A percentile compares a stretch with the other conserved stretches of the same genome.
Conservation (phyloP, 768 basidiomycete genomes). For the Suillus plorans region DNA sequence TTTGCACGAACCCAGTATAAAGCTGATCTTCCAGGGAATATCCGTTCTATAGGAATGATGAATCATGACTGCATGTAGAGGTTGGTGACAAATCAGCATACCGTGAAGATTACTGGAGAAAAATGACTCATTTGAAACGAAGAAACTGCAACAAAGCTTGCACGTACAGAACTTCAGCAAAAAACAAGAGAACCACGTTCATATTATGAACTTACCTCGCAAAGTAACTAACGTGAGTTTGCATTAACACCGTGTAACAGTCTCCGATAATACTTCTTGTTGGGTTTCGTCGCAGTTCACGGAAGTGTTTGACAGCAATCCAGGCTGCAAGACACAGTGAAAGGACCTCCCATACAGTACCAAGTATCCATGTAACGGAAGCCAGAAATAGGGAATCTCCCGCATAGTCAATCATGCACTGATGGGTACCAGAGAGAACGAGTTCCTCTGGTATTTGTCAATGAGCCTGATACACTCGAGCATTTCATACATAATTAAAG, state of each 20-base stretch:
- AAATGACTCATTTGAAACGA: background rate
- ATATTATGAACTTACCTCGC: background rate
- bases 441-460: background rate
- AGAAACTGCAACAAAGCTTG: background rate
- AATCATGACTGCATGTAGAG: background rate
- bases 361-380: background rate
- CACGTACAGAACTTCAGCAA: background rate
- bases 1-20: background rate
- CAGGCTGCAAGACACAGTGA: background rate
- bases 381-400: background rate
- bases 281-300: background rate
- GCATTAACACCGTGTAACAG: background rate
- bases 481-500: background rate
- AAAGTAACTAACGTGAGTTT: background rate
- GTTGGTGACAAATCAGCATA: background rate
- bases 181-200: background rate
- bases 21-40: background rate
- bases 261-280: background rate
- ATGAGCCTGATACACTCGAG: background rate
- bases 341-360: background rate
- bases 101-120: background rate
- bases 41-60: background rate
- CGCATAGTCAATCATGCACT: background rate
- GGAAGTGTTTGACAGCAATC: background rate
- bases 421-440: background rate